phyloP scores from a whole-genome alignment of 2,329 filamentous ascomycete genomes.

The Oidium heveae region DNA sequence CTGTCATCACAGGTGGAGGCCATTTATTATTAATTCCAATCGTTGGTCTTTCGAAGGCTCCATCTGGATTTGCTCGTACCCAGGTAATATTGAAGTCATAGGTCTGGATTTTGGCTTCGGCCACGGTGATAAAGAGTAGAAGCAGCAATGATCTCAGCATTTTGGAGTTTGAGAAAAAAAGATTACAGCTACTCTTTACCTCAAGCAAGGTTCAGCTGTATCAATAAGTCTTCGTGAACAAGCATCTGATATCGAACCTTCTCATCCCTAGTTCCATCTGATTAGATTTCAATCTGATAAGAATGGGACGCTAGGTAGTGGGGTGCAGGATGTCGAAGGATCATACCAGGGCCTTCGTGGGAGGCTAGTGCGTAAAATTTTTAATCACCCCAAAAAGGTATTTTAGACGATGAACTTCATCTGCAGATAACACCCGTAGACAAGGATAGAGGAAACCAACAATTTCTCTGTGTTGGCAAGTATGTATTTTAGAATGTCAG shows the following conservation, averaged over 20 bases:
- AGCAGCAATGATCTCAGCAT: background rate
- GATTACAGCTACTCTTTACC: background rate
- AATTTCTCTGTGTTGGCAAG: no score
- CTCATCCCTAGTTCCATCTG: background rate
- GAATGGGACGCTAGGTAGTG: background rate
- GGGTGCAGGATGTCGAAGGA: background rate
- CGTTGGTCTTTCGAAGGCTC: constrained; percentile 32
- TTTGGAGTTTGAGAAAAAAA: background rate
- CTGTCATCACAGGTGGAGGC: constrained; percentile 43
- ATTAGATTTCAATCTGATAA: constrained; percentile 2
- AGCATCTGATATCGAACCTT: no score
- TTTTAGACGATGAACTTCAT: no score
- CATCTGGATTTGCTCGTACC: constrained; percentile 50
- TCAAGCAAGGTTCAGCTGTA: no score
- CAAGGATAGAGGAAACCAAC: no score
- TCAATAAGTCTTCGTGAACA: no score
- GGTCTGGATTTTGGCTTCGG: constrained; percentile 16
- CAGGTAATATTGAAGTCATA: constrained; percentile 47
- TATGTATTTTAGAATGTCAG: no score
- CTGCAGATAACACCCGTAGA: no score
- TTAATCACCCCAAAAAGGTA: no score
- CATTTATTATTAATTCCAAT: constrained; percentile 58
- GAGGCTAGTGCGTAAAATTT: no score
- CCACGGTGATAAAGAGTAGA: background rate
- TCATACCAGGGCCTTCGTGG: background rate